Percentiles rank a stretch among this genome's conserved stretches.
phyloP scores from a whole-genome alignment of 176 grass and related monocot species.

The Calamus simplicifolius region DNA sequence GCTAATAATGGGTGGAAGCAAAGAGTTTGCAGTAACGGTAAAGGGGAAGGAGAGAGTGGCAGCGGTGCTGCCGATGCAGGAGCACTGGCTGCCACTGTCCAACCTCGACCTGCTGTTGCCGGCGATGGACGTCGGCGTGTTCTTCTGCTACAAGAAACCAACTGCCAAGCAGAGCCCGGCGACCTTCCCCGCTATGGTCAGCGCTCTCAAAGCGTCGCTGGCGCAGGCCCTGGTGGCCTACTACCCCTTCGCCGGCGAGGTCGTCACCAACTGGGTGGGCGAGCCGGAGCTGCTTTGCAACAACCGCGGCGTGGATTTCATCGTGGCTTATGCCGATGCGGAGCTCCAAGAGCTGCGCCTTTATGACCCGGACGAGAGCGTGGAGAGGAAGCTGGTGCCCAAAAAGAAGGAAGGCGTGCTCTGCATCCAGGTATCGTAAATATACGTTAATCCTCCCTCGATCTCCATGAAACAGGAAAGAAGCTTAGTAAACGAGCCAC shows the following conservation, averaged over 20 bases:
- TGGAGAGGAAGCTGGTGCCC: constrained; percentile 45
- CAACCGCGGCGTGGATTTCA: constrained; percentile 53
- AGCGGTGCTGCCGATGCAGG: constrained; percentile 32
- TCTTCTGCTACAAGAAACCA: constrained; percentile 53
- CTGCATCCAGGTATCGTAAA: constrained; percentile 35
- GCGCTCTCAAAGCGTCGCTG: constrained; percentile 31
- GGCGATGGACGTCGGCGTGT: constrained; percentile 41
- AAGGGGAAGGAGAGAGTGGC: constrained; percentile 24
- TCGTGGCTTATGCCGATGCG: constrained; percentile 28
- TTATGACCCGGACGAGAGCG: constrained; percentile 39
- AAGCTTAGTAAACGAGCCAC: no score
- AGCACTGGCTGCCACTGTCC: constrained; percentile 37
- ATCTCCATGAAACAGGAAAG: no score
- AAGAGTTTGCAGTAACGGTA: constrained; percentile 22
- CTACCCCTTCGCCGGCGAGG: constrained; percentile 44
- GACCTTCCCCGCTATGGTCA: constrained; percentile 10
- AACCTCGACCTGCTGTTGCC: constrained; percentile 62
- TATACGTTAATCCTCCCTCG: no score
- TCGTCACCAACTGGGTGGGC: constrained; percentile 29
- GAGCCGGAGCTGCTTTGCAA: constrained; percentile 52
- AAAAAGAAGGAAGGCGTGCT: constrained; percentile 55
- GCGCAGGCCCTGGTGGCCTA: constrained; percentile 44
- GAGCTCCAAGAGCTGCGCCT: constrained; percentile 36
- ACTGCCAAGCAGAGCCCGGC: constrained; percentile 3
- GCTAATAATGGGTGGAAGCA: constrained; percentile 29